Evolutionary conservation across 306 rosid genomes (phyloP).

Genomic region (Castanea crenata): DNA sequence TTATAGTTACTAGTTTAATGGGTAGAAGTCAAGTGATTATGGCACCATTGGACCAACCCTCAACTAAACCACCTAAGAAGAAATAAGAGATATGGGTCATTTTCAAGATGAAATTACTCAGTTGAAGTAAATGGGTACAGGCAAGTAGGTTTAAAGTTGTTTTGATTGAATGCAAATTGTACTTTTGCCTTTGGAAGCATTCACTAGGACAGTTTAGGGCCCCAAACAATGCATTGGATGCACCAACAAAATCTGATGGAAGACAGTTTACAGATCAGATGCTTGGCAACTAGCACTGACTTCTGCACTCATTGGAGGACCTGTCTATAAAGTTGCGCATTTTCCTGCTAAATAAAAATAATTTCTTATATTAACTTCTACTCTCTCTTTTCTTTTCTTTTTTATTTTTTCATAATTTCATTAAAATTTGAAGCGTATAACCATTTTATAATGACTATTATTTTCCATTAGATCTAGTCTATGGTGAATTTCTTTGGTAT

Average conservation of each 20-base stretch:
- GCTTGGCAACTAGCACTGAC: slow-evolving; percentile 36
- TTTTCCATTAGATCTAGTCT: no score
- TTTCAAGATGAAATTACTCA: no score
- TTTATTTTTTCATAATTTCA: no score
- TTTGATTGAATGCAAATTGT: neutral
- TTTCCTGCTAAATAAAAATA: no score
- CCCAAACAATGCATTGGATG: slow-evolving; percentile 21
- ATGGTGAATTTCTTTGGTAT: no score
- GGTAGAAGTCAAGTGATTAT: slow-evolving; percentile 14
- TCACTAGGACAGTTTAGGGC: neutral
- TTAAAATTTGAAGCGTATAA: no score
- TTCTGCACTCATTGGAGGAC: slow-evolving; percentile 18
- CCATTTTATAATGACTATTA: no score
- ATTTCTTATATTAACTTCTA: no score
- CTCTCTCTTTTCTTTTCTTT: no score
- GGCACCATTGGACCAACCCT: neutral
- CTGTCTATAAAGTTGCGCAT: neutral
- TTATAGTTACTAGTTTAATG: slow-evolving; percentile 16
- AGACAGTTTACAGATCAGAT: slow-evolving; percentile 27
- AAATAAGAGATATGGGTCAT: no score
- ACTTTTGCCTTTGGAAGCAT: neutral
- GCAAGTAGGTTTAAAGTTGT: neutral
- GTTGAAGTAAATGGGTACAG: no score
- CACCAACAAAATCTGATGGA: slow-evolving; percentile 35
- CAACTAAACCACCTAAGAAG: neutral